Conservation (phyloP, 306 rosid genomes). For the Cicer cuneatum region DNA sequence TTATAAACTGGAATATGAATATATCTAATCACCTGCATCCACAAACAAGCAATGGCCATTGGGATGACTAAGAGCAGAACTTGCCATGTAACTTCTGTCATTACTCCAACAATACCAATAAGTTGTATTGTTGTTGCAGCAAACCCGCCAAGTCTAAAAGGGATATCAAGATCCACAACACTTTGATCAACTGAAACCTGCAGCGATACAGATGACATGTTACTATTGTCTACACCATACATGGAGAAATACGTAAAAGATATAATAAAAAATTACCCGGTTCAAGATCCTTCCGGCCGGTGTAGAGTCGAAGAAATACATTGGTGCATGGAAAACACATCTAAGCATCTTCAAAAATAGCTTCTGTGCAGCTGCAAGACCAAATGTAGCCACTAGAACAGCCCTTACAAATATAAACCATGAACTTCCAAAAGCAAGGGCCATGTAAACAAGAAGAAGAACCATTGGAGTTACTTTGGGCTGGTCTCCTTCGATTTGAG, state of each 20-base stretch:
- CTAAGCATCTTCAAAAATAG: constrained; percentile 88
- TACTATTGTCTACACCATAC: constrained; percentile 37
- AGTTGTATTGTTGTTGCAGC: constrained; percentile 97
- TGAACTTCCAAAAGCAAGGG: constrained; percentile 97
- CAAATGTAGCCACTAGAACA: constrained; percentile 94
- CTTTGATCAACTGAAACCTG: constrained; percentile 99
- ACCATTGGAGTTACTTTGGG: constrained; percentile 82
- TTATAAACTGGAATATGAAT: constrained; percentile 36
- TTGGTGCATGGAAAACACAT: constrained; percentile 92
- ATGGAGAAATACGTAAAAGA: constrained; percentile 19
- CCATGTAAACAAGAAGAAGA: constrained; percentile 92
- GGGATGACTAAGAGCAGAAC: constrained; percentile 93
- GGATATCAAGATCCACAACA: constrained; percentile 99
- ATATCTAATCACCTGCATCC: constrained; percentile 90
- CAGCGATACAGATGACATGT: constrained; percentile 39
- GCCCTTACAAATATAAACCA: constrained; percentile 94
- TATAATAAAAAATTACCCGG: constrained; percentile 64
- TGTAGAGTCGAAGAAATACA: constrained; percentile 99
- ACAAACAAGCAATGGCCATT: constrained; percentile 93
- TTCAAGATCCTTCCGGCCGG: constrained; percentile 99
- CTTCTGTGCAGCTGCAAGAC: constrained; percentile 96
- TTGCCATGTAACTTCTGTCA: constrained; percentile 98
- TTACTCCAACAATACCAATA: constrained; percentile 94
- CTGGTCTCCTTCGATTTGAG: constrained; percentile 91
- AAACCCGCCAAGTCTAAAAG: constrained; percentile 98